phyloP scores from a whole-genome alignment of 2,329 filamentous ascomycete species.

The Dactylella cylindrospora region DNA sequence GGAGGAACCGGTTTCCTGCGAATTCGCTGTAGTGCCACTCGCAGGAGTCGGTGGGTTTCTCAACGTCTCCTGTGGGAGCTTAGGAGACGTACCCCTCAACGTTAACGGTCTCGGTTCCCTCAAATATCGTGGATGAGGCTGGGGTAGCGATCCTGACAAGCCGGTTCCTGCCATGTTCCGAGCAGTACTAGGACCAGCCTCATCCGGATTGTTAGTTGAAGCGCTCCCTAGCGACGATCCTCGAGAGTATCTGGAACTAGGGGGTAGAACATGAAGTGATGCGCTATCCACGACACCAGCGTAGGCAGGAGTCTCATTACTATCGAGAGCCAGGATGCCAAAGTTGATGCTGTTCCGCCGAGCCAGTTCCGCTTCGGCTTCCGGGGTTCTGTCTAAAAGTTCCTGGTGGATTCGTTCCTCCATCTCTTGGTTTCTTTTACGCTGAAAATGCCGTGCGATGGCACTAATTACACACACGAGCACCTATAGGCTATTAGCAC shows the following conservation, averaged over 20 bases:
- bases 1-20: too few relatives aligned
- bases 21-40: too few relatives aligned
- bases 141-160: neutral
- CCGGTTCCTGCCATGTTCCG: constrained; percentile 2
- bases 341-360: constrained; percentile 30
- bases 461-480: constrained; percentile 6
- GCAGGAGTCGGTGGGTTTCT: too few relatives aligned
- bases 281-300: constrained; percentile 34
- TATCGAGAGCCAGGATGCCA: constrained; percentile 34
- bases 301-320: constrained; percentile 29
- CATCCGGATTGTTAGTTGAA: too few relatives aligned
- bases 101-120: constrained; percentile 2
- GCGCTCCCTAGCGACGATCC: constrained; percentile 26
- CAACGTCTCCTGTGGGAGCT: neutral
- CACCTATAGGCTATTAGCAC: neutral
- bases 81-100: neutral
- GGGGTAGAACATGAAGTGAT: constrained; percentile 23
- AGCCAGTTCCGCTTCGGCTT: neutral
- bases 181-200: constrained; percentile 18
- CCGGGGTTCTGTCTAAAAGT: constrained; percentile 3
- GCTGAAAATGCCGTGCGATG: neutral
- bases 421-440: constrained; percentile 1
- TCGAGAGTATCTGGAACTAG: constrained; percentile 20
- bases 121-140: neutral
- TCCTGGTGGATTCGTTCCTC: constrained; percentile 17